These are phyloP conservation scores for Cladosporium sp. DNA, from an alignment of 2,329 filamentous ascomycete species.

Conservation along the genomic window DNA sequence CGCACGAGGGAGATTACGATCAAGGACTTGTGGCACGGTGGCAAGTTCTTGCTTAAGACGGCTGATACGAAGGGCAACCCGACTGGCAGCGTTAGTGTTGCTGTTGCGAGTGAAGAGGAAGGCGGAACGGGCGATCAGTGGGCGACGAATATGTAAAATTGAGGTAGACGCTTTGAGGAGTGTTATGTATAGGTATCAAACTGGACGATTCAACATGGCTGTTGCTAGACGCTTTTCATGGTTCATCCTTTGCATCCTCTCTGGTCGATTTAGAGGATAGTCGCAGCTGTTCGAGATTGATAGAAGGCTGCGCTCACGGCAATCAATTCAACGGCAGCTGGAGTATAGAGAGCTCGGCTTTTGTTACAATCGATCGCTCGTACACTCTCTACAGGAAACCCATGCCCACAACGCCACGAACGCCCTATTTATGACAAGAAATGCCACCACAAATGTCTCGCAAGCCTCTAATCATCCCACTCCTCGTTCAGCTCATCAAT, in stretches of 20 bases:
- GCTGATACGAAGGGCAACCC: conserved; percentile 45
- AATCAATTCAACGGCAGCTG: too few relatives aligned
- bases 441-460: not conserved
- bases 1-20: conserved; percentile 92
- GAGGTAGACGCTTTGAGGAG: not conserved
- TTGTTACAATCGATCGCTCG: too few relatives aligned
- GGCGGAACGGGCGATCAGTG: conserved; percentile 21
- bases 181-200: not conserved
- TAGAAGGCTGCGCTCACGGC: too few relatives aligned
- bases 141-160: conserved; percentile 11
- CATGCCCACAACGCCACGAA: not conserved
- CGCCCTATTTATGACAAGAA: not conserved
- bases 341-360: too few relatives aligned
- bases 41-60: conserved; percentile 66
- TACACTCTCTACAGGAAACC: not conserved
- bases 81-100: conserved; percentile 46
- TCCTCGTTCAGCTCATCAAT: conserved; percentile 97
- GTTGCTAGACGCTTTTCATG: too few relatives aligned
- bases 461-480: conserved; percentile 85
- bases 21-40: conserved; percentile 85
- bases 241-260: too few relatives aligned
- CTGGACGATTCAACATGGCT: too few relatives aligned
- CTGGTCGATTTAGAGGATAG: too few relatives aligned
- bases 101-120: conserved; percentile 32
- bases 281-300: too few relatives aligned